phyloP scores from a whole-genome alignment of 2,329 filamentous ascomycete genomes.

The Lasiodiplodia sp. region DNA sequence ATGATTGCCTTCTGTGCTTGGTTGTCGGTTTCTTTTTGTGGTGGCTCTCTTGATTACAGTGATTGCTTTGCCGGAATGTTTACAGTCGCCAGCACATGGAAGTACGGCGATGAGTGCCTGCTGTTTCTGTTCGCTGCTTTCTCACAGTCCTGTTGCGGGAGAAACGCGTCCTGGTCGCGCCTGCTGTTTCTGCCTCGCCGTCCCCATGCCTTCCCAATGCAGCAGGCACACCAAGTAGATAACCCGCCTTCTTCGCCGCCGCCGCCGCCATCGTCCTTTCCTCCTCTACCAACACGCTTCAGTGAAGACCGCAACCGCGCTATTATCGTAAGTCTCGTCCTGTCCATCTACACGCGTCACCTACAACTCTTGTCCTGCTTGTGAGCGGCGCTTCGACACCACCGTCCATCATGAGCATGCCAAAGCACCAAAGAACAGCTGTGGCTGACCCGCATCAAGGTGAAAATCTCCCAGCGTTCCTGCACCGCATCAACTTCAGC shows the following conservation, averaged over 20 bases:
- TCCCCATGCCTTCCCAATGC: background rate
- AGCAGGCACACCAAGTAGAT: slow-evolving; percentile 3
- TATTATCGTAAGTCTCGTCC: background rate
- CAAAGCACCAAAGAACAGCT: background rate
- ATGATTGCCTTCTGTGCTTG: background rate
- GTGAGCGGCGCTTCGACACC: no score
- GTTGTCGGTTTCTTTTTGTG: no score
- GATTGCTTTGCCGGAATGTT: background rate
- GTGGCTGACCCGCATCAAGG: slow-evolving; percentile 4
- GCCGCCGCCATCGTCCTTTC: background rate
- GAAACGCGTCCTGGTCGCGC: background rate
- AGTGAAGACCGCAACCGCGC: background rate
- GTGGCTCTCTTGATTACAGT: background rate
- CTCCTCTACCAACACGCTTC: background rate
- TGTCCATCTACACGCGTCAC: background rate
- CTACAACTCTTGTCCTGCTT: background rate
- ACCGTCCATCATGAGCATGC: background rate
- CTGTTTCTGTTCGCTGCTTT: background rate
- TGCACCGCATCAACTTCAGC: slow-evolving; percentile 27
- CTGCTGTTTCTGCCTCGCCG: background rate
- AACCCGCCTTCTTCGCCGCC: background rate
- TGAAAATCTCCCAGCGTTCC: slow-evolving; percentile 14
- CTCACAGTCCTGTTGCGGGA: background rate
- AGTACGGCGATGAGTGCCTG: background rate
- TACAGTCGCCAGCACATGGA: background rate